Conservation (phyloP, 371 early-diverging fungal genomes). For the Rhizomucor miehei region DNA sequence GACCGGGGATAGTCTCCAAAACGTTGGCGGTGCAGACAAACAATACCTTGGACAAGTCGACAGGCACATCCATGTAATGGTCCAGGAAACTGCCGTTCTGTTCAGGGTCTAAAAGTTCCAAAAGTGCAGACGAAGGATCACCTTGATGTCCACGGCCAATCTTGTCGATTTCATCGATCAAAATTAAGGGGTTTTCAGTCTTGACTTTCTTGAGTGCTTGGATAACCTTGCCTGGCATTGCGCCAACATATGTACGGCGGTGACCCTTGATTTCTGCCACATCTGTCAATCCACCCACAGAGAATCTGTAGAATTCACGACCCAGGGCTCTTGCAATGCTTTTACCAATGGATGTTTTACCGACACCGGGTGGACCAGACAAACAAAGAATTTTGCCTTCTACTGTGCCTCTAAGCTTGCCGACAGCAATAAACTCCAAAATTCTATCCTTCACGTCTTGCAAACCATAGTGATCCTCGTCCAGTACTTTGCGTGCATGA, state of each 20-base stretch:
- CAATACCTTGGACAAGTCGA: slow-evolving; percentile 93
- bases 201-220: slow-evolving; percentile 97
- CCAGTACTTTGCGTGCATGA: slow-evolving; percentile 81
- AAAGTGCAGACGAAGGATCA: slow-evolving; percentile 94
- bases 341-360: slow-evolving; percentile 97
- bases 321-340: slow-evolving; percentile 93
- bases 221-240: slow-evolving; percentile 99
- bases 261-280: slow-evolving; percentile 99
- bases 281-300: slow-evolving; percentile 95
- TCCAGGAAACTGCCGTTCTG: slow-evolving; percentile 96
- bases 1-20: slow-evolving; percentile 93
- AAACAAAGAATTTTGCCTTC: slow-evolving; percentile 97
- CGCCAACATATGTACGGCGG: slow-evolving; percentile 97
- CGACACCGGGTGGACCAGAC: slow-evolving; percentile 96
- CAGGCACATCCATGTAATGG: slow-evolving; percentile 98
- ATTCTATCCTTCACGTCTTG: slow-evolving; percentile 98
- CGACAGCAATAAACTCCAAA: slow-evolving; percentile 97
- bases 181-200: slow-evolving; percentile 93
- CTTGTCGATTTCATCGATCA: slow-evolving; percentile 98
- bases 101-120: slow-evolving; percentile 96
- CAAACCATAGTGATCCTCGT: slow-evolving; percentile 98
- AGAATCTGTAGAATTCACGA: slow-evolving; percentile 94
- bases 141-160: slow-evolving; percentile 96
- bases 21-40: slow-evolving; percentile 98
- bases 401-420: slow-evolving; percentile 89